phyloP scores from a whole-genome alignment of 1,139 yeast species.

The Debaryomyces udenii region DNA sequence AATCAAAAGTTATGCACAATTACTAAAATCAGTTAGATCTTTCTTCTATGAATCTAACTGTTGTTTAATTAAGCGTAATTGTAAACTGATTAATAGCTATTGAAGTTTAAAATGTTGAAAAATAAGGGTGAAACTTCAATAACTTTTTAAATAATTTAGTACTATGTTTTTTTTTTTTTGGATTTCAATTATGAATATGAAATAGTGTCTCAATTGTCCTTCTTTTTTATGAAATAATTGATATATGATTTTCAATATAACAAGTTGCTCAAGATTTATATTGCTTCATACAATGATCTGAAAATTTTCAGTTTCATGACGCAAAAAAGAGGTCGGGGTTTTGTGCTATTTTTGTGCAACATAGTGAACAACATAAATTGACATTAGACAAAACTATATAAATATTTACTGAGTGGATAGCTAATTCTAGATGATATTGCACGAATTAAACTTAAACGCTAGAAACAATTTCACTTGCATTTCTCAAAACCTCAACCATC shows the following conservation, averaged over 20 bases:
- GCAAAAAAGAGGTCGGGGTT: constrained; percentile 3
- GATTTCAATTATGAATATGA: background rate
- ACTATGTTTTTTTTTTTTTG: background rate
- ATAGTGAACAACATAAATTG: background rate
- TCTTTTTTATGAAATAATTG: background rate
- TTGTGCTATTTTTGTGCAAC: constrained; percentile 1
- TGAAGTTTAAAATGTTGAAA: too few relatives aligned
- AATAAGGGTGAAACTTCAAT: too few relatives aligned
- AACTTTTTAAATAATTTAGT: too few relatives aligned
- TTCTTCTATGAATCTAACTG: background rate
- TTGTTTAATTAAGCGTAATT: constrained; percentile 1
- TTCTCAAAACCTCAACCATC: constrained; percentile 89
- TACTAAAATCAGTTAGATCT: constrained; percentile 3
- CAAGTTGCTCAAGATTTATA: background rate
- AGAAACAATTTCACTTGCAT: constrained; percentile 91
- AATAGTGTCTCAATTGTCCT: background rate
- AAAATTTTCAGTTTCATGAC: constrained; percentile 9
- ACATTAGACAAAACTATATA: constrained; percentile 5
- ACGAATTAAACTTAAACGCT: constrained; percentile 54
- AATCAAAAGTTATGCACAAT: constrained; percentile 9
- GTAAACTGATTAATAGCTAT: constrained; percentile 1
- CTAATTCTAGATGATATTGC: constrained; percentile 2
- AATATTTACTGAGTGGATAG: constrained; percentile 2
- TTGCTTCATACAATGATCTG: constrained; percentile 4
- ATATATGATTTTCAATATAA: background rate